Evolutionary conservation across 1,284 basidiomycete genomes (phyloP).

Genomic region (Tilletia walkeri): DNA sequence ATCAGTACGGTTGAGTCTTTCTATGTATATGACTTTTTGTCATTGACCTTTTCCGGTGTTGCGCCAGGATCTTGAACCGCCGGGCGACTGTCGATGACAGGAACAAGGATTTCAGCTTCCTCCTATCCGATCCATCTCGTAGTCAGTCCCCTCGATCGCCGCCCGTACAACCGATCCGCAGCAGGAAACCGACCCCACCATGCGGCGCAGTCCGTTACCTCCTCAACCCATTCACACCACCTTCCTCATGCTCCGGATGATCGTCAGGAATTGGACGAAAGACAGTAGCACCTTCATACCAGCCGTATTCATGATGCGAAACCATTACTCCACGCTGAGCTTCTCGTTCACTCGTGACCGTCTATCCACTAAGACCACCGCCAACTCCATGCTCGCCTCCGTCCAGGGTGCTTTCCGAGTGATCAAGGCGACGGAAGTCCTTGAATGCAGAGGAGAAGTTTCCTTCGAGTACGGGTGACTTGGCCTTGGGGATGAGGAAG

Average conservation of each 20-base stretch:
- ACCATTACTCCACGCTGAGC: neutral
- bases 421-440: conserved; percentile 66
- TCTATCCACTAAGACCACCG: conserved; percentile 54
- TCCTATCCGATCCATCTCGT: conserved; percentile 42
- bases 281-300: conserved; percentile 14
- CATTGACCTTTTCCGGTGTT: too few relatives aligned
- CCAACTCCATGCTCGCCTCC: neutral
- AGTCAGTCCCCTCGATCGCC: conserved; percentile 82
- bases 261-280: conserved; percentile 19
- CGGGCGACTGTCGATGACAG: too few relatives aligned
- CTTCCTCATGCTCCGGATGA: conserved; percentile 56
- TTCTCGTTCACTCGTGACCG: conserved; percentile 76
- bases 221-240: conserved; percentile 20
- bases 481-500: conserved; percentile 63
- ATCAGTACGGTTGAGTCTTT: too few relatives aligned
- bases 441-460: conserved; percentile 77
- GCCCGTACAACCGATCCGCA: conserved; percentile 88
- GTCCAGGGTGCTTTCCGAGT: neutral
- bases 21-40: too few relatives aligned
- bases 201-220: conserved; percentile 7
- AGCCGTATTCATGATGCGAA: conserved; percentile 18
- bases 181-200: conserved; percentile 65
- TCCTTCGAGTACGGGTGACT: conserved; percentile 85
- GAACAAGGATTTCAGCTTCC: too few relatives aligned
- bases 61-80: too few relatives aligned